phyloP scores from a whole-genome alignment of 768 basidiomycete species.

The Suillus sp. region DNA sequence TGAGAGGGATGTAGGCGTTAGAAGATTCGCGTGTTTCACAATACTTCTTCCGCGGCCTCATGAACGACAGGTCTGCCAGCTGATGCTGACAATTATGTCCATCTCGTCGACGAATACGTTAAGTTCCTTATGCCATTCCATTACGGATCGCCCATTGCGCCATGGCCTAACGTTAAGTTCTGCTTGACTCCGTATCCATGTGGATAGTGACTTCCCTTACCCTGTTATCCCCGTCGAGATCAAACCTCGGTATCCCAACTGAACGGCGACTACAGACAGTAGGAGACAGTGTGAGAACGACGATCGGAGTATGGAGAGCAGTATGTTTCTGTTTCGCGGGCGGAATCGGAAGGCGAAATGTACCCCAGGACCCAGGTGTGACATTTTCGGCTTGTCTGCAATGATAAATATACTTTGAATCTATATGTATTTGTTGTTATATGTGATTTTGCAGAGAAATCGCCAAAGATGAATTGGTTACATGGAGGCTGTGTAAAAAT shows the following conservation, averaged over 20 bases:
- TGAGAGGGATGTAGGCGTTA: too few species aligned
- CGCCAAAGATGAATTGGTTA: background rate
- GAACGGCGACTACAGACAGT: background rate
- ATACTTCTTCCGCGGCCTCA: background rate
- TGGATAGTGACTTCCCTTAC: background rate
- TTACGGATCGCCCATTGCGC: background rate
- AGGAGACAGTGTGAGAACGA: background rate
- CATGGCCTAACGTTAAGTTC: background rate
- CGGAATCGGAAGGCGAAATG: background rate
- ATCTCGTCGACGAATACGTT: background rate
- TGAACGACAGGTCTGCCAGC: background rate
- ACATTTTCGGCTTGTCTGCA: background rate
- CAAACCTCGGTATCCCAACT: background rate
- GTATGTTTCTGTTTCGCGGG: background rate
- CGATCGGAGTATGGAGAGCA: background rate
- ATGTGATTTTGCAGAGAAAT: background rate
- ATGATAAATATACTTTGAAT: background rate
- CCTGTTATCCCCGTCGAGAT: background rate
- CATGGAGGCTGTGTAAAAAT: conserved; percentile 19
- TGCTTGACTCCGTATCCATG: background rate
- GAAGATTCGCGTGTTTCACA: conserved; percentile 1
- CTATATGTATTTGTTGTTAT: too few species aligned
- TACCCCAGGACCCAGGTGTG: background rate
- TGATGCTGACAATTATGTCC: background rate
- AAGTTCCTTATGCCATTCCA: background rate